Evolutionary conservation across 495 filamentous ascomycete genomes (phyloP), one percentile per base, ranked within the genome.

Genomic region (Penicillium waksmanii): DNA sequence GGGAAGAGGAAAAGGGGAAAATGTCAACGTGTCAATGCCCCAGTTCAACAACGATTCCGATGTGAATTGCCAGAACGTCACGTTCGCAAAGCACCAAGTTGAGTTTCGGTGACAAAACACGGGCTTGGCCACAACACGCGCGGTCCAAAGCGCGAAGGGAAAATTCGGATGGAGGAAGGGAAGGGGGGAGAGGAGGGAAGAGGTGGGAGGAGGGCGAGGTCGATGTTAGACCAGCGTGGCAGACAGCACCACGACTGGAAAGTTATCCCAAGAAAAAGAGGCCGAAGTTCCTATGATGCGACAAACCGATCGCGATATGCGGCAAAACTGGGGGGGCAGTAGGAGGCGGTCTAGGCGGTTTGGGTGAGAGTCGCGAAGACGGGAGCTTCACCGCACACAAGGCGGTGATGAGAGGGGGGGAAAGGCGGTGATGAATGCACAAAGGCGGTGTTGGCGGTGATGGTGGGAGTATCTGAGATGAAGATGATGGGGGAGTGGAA

Each of bases 331-430:
- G 59, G 66, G 61, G 51, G 62, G 68, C 61, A 73, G 67, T 73
- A 62, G 66, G 62, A 69, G 74, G 76, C 76, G 76, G 76, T 79
- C 73, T 76, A 74, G 60, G 43, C 56, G 48, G 10, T 57, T 23
- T 23, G 23, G 55, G 60, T 60, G 65, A 66, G 61, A 65, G 57
- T 64, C 57, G 66, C 52, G 58, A 63, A 43, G 66, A 66, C 58
- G 64, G 58, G 52, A 56, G 62, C 72, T 75, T 79, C 76, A 79
- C 76, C 76, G 76, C 76, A 79, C 65, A 62, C 66, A 76, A 76
- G 76, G 76, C 76, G 76, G 76, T 77, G 76, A 77, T 77, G 66
- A 53, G 31, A 23, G 42, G 35, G 13, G 52, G 58, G 66, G 63
- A 65, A 65, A 68, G 65, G 73, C 73, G 73, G 73, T 74, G 74